Conservation (phyloP, 1,139 yeast species). For the Waltiozyma sp. region DNA sequence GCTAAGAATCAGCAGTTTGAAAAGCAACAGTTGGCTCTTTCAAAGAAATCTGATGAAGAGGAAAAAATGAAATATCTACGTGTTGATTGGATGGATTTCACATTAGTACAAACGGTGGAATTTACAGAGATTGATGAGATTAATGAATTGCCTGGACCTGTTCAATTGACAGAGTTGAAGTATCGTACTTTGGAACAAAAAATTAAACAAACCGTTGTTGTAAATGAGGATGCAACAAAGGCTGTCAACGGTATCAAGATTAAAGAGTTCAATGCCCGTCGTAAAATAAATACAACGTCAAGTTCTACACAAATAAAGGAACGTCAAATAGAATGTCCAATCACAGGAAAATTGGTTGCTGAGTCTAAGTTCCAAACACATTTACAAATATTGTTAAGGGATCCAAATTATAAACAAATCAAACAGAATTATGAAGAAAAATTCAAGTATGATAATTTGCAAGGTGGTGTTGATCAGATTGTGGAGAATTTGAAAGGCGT, state of each 20-base stretch:
- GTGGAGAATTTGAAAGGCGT: background rate
- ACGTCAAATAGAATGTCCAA: conserved; percentile 51
- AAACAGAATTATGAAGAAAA: conserved; percentile 55
- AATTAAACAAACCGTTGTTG: conserved; percentile 16
- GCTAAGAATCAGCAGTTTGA: conserved; percentile 39
- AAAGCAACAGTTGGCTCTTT: conserved; percentile 5
- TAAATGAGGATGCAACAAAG: conserved; percentile 4
- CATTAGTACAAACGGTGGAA: conserved; percentile 55
- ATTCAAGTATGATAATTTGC: conserved; percentile 19
- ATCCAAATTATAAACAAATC: conserved; percentile 70
- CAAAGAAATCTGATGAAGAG: conserved; percentile 24
- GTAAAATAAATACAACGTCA: background rate
- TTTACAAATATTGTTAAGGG: conserved; percentile 58
- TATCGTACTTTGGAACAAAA: conserved; percentile 48
- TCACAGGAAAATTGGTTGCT: conserved; percentile 60
- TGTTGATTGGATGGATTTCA: conserved; percentile 83
- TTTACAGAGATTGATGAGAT: conserved; percentile 59
- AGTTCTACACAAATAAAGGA: conserved; percentile 18
- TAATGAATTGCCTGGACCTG: conserved; percentile 50
- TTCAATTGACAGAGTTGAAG: conserved; percentile 48
- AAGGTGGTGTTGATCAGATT: background rate
- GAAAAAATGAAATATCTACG: conserved; percentile 24
- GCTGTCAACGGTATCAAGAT: conserved; percentile 36
- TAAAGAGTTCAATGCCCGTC: conserved; percentile 49
- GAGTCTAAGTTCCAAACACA: conserved; percentile 69